Base-by-base conservation (phyloP, 495 filamentous ascomycete species). In the Penicillium flavigenum region DNA sequence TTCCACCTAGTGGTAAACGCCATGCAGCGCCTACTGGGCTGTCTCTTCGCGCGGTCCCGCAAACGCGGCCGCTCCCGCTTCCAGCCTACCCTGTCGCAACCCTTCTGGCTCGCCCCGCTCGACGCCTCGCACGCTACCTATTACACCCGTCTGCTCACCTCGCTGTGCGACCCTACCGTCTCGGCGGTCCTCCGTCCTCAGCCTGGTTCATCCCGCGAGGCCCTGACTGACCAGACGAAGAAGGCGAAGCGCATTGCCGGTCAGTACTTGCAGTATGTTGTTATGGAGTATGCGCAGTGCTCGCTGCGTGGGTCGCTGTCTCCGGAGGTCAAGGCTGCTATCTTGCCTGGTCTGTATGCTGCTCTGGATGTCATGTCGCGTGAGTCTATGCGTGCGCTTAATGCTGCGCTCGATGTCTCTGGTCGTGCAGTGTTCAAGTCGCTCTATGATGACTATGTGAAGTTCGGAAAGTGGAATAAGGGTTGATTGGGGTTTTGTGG, bases 131-230 rank as follows among this genome's bases (percentile, higher is more conserved):
- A 91, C 54, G 87, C 87, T 5, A 72, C 78, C 41, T 76, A 79
- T 27, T 91, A 86, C 68, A 77, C 88, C 7, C 84, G 90, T 5
- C 79, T 95, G 26, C 75, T 96, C 31, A 88, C 85, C 6, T 79
- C 88, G 4, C 81, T 96, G 51, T 91, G 88, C 69, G 87, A 92
- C 52, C 92, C 92, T 14, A 88, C 86, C 14, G 82, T 83, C 16
- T 91, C 86, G 0, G 87, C 88, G 5, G 86, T 91, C 1, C 75
- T 85, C 5, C 76, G 80, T 14, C 69, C 76, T 2, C 76, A 72
- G 44, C 61, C 70, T 10, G 64, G 67, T 19, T 59, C 60, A 6
- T 66, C 70, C n/a, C 67, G 72, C 49, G 69, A 75, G 26, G 72
- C 72, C 12, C 79, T 96, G 16, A 87, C 84, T 49, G 90, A 92